Conservation (phyloP, 148 eudicot genomes). For the Persicaria tinctoria region DNA sequence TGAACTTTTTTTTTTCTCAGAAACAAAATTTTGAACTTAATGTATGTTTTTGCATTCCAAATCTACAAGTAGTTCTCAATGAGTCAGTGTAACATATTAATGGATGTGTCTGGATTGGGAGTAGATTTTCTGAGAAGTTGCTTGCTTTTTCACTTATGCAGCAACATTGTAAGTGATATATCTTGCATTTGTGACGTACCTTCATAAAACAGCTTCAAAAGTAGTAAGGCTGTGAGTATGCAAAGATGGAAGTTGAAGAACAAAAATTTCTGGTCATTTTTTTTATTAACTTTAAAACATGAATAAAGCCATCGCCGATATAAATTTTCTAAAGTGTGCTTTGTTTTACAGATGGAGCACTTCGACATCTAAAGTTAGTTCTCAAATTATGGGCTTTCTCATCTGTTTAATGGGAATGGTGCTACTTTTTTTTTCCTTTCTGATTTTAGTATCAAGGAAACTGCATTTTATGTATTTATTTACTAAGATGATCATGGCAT, state of each 20-base stretch:
- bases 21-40: background rate
- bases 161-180: background rate
- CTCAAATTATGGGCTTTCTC: background rate
- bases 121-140: too few relatives aligned
- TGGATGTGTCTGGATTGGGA: too few relatives aligned
- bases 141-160: background rate
- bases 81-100: background rate
- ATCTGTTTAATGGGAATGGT: background rate
- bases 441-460: background rate
- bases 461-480: background rate
- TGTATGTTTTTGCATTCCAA: background rate
- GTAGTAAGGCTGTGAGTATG: background rate
- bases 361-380: background rate
- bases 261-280: background rate
- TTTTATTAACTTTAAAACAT: background rate
- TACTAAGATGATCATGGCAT: slow-evolving; percentile 5
- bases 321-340: background rate
- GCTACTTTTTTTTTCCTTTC: background rate
- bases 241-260: background rate
- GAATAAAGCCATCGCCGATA: background rate
- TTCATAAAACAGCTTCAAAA: background rate
- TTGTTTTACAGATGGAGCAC: background rate
- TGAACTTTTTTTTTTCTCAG: too few relatives aligned
- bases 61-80: background rate
- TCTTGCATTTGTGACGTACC: background rate